Conservation (phyloP, 192 early-diverging fungal genomes). For the Coemansia sp. region DNA sequence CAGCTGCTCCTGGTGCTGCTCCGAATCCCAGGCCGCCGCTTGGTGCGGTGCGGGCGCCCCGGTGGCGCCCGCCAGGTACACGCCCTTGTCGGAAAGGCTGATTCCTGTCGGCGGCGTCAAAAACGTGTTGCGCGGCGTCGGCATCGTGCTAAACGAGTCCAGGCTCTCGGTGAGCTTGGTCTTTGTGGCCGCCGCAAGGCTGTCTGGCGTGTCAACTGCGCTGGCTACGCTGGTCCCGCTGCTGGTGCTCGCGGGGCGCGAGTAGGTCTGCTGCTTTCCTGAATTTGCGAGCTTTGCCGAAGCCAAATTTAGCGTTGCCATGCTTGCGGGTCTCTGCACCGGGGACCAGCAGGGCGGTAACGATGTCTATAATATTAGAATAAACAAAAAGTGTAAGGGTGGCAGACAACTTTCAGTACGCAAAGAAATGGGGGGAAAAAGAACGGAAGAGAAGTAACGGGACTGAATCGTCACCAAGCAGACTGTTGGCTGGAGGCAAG, state of each 20-base stretch:
- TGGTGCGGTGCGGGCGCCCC: background rate
- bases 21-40: conserved; percentile 28
- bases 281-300: conserved; percentile 17
- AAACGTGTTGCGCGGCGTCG: conserved; percentile 51
- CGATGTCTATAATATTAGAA: background rate
- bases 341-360: background rate
- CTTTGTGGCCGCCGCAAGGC: background rate
- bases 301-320: conserved; percentile 14
- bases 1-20: conserved; percentile 41
- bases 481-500: background rate
- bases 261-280: conserved; percentile 17
- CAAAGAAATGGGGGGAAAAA: background rate
- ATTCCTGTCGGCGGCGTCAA: conserved; percentile 46
- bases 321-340: background rate
- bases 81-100: conserved; percentile 24
- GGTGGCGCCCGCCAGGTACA: background rate
- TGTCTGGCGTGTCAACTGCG: conserved; percentile 17
- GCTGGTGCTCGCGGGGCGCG: conserved; percentile 47
- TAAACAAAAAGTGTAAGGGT: background rate
- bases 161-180: conserved; percentile 30
- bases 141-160: conserved; percentile 50
- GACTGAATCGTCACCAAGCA: background rate
- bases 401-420: background rate
- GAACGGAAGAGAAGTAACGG: background rate
- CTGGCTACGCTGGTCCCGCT: conserved; percentile 46